Conservation (phyloP, 2,329 filamentous ascomycete species). For the Sphaerulina musiva region DNA sequence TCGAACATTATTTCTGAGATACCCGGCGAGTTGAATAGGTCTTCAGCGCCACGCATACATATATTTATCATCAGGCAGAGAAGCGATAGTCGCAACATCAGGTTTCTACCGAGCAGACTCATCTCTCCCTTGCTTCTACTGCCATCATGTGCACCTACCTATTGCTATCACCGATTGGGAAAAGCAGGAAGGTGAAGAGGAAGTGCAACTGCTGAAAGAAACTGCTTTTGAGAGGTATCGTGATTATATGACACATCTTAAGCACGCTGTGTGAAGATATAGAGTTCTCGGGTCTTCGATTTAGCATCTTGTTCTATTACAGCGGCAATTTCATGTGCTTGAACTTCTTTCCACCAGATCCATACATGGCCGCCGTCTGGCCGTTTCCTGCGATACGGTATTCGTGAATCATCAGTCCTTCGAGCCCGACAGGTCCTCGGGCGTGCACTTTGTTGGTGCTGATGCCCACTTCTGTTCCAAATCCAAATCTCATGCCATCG, state of each 20-base stretch:
- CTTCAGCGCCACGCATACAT: conserved; percentile 9
- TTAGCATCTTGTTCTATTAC: neutral
- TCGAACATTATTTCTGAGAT: conserved; percentile 9
- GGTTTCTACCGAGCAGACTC: no score
- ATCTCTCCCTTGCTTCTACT: no score
- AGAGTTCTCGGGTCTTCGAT: neutral
- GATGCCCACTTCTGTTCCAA: conserved; percentile 96
- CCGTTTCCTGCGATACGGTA: conserved; percentile 81
- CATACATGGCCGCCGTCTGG: conserved; percentile 73
- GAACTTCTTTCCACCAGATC: conserved; percentile 49
- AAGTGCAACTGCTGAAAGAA: no score
- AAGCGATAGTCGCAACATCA: no score
- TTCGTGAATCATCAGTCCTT: conserved; percentile 95
- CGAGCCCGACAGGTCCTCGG: conserved; percentile 83
- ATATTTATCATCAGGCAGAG: neutral
- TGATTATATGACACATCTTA: no score
- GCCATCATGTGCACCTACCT: no score
- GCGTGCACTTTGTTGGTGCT: conserved; percentile 98
- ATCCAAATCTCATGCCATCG: conserved; percentile 94
- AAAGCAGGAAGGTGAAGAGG: no score
- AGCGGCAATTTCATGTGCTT: conserved; percentile 49
- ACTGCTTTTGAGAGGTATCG: no score
- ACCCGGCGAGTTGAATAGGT: conserved; percentile 1
- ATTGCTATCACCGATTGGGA: no score
- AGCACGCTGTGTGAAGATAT: neutral